Percentiles rank a stretch among this genome's conserved stretches.
phyloP scores from a whole-genome alignment of 2,329 filamentous ascomycete genomes.

The Ceratocystis cacaofunesta region DNA sequence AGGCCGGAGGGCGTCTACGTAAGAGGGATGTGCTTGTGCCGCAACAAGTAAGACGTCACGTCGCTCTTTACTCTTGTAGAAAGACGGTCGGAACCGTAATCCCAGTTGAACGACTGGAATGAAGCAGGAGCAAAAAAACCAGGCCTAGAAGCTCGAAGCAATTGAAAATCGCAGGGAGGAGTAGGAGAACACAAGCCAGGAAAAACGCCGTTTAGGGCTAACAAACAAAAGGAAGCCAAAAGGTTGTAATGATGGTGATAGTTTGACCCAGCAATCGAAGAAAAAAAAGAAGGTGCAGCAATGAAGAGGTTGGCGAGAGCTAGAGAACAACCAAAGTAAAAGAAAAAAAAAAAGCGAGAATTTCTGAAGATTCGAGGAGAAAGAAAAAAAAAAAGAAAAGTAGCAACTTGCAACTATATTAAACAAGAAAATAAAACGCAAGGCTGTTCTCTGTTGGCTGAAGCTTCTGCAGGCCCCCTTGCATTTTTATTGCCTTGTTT shows the following conservation, averaged over 20 bases:
- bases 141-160: not conserved
- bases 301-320: not conserved
- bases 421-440: not conserved
- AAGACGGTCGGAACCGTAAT: no score
- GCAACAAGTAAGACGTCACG: no score
- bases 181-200: not conserved
- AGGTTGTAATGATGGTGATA: no score
- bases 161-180: not conserved
- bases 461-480: constrained; percentile 6
- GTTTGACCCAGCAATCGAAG: not conserved
- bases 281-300: not conserved
- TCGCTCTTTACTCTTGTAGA: no score
- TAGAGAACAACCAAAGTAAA: not conserved
- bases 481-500: not conserved
- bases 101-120: not conserved
- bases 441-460: constrained; percentile 1
- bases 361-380: not conserved
- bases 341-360: not conserved
- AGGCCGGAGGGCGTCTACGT: no score
- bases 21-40: no score
- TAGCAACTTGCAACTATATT: not conserved
- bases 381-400: not conserved
- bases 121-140: not conserved
- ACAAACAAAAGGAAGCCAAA: not conserved
- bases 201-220: not conserved